A percentile compares a stretch with the other conserved stretches of the same genome.
These are phyloP conservation scores for Hemileccinum impolitum DNA, from an alignment of 768 basidiomycete species.

Conservation along the genomic window DNA sequence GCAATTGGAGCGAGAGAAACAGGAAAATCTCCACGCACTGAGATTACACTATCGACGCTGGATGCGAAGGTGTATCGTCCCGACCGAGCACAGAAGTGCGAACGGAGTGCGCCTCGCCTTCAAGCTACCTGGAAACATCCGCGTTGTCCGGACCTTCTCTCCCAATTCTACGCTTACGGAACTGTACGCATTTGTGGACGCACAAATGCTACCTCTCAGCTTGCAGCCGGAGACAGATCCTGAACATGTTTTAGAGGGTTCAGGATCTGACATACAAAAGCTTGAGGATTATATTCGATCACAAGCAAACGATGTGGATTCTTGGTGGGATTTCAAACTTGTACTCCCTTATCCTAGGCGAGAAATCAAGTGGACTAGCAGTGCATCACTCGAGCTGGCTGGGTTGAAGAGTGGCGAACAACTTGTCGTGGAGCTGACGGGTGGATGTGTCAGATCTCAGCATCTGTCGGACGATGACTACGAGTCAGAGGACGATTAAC, in stretches of 20 bases:
- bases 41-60: conserved; percentile 58
- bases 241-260: conserved; percentile 36
- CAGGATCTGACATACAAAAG: conserved; percentile 31
- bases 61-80: conserved; percentile 48
- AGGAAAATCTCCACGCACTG: conserved; percentile 32
- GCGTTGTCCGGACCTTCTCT: conserved; percentile 58
- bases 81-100: conserved; percentile 23
- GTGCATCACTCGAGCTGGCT: conserved; percentile 40
- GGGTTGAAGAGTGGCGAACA: conserved; percentile 57
- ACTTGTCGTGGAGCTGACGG: conserved; percentile 55
- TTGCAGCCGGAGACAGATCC: conserved; percentile 41
- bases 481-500: conserved; percentile 46
- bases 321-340: conserved; percentile 76
- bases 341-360: conserved; percentile 65
- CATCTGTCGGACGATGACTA: conserved; percentile 52
- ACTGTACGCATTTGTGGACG: conserved; percentile 74
- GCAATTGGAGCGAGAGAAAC: conserved; percentile 37
- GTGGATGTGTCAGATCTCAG: conserved; percentile 10
- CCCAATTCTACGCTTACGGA: conserved; percentile 49
- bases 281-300: conserved; percentile 36
- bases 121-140: conserved; percentile 53
- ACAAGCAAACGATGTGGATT: conserved; percentile 25
- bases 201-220: conserved; percentile 47
- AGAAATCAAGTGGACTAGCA: conserved; percentile 51
- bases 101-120: conserved; percentile 45